Evolutionary conservation across 306 rosid species (phyloP).

Genomic region (Coriaria nepalensis): DNA sequence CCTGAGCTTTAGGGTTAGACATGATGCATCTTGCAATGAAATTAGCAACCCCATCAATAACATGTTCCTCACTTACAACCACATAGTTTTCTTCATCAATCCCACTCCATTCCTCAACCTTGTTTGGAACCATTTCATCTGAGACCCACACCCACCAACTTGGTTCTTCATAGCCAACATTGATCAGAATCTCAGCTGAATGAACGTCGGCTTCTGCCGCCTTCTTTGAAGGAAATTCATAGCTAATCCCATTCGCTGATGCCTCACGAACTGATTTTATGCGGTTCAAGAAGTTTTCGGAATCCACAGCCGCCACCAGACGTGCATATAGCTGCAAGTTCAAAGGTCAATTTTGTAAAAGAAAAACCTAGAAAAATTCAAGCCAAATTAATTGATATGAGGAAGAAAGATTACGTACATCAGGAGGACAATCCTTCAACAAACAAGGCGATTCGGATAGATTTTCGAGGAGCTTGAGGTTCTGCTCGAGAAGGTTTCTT

Average conservation of each 20-base stretch:
- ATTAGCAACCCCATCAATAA: slow-evolving; percentile 85
- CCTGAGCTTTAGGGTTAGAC: slow-evolving; percentile 77
- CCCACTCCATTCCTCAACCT: slow-evolving; percentile 74
- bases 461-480: slow-evolving; percentile 52
- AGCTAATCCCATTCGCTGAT: slow-evolving; percentile 25
- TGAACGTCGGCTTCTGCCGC: slow-evolving; percentile 58
- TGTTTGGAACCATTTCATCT: slow-evolving; percentile 46
- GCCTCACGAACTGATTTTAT: slow-evolving; percentile 47
- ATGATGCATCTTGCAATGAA: slow-evolving; percentile 81
- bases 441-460: slow-evolving; percentile 54
- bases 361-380: background rate
- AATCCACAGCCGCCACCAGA: slow-evolving; percentile 53
- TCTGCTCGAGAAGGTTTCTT: slow-evolving; percentile 52
- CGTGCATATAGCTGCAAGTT: slow-evolving; percentile 49
- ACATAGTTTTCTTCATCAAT: slow-evolving; percentile 69
- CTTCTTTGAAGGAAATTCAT: slow-evolving; percentile 75
- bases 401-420: slow-evolving; percentile 26
- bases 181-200: slow-evolving; percentile 63
- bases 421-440: slow-evolving; percentile 65
- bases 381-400: background rate
- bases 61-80: slow-evolving; percentile 76
- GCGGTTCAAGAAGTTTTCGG: slow-evolving; percentile 51
- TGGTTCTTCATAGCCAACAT: slow-evolving; percentile 49
- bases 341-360: background rate
- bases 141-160: slow-evolving; percentile 98